Percentiles rank a stretch among this genome's conserved stretches.
Conservation (phyloP, 2,329 filamentous ascomycete genomes). For the Stagonosporopsis chrysanthemi region DNA sequence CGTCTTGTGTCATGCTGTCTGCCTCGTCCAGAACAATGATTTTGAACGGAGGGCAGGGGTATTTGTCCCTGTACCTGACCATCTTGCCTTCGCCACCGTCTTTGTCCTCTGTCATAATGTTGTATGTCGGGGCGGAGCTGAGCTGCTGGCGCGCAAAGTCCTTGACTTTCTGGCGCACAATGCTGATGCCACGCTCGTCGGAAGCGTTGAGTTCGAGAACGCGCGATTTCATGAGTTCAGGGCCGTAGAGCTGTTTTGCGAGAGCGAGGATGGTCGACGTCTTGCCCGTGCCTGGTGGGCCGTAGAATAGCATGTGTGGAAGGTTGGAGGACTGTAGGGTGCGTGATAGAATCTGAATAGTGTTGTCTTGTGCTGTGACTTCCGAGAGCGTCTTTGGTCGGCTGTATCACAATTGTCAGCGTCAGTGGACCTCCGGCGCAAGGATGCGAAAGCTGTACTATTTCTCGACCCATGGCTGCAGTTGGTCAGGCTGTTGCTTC, state of each 20-base stretch:
- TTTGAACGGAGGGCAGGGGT: constrained; percentile 97
- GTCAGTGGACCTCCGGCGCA: not conserved
- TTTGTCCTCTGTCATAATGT: constrained; percentile 62
- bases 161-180: constrained; percentile 97
- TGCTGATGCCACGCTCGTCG: constrained; percentile 95
- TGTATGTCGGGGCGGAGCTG: constrained; percentile 74
- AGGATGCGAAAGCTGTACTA: constrained; percentile 66
- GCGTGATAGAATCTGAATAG: constrained; percentile 87
- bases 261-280: constrained; percentile 97
- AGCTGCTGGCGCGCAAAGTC: constrained; percentile 96
- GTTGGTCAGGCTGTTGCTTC: constrained; percentile 68
- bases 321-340: constrained; percentile 97
- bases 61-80: constrained; percentile 66
- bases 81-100: constrained; percentile 36
- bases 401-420: constrained; percentile 58
- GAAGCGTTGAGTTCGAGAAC: constrained; percentile 99
- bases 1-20: constrained; percentile 98
- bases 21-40: constrained; percentile 98
- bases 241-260: constrained; percentile 96
- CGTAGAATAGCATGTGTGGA: constrained; percentile 99
- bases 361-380: constrained; percentile 97
- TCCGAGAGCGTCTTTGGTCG: constrained; percentile 93
- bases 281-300: constrained; percentile 95
- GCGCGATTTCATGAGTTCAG: constrained; percentile 87
- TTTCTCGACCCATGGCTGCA: constrained; percentile 99